A percentile compares a stretch with the other conserved stretches of the same genome.
Evolutionary conservation across 1,139 yeast genomes (phyloP).

Genomic region (Trichomonascaceae sp.): DNA sequence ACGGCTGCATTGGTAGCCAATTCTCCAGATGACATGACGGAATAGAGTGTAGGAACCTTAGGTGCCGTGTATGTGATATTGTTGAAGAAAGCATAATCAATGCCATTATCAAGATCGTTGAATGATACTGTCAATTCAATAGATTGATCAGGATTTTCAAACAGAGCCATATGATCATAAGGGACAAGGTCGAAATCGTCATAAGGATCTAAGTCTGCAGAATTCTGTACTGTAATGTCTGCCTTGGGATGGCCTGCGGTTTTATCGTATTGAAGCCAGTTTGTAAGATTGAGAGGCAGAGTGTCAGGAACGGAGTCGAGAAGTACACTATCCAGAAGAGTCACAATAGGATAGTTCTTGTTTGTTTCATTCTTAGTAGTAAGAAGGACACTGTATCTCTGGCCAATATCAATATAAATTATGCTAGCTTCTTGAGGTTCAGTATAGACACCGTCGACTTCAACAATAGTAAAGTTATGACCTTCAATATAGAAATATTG

Average conservation of each 20-base stretch:
- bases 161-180: constrained; percentile 42
- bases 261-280: constrained; percentile 55
- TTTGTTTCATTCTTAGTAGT: constrained; percentile 56
- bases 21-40: constrained; percentile 55
- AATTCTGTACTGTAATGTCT: constrained; percentile 32
- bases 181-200: constrained; percentile 65
- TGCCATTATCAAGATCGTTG: constrained; percentile 76
- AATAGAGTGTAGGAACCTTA: constrained; percentile 71
- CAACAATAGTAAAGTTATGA: constrained; percentile 74
- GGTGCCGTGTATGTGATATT: constrained; percentile 68
- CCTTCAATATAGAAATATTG: constrained; percentile 81
- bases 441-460: constrained; percentile 73
- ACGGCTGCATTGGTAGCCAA: constrained; percentile 43
- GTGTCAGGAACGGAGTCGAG: constrained; percentile 65
- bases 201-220: constrained; percentile 29
- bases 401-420: constrained; percentile 67
- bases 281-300: constrained; percentile 62
- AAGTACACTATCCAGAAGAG: constrained; percentile 70
- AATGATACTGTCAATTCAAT: constrained; percentile 62
- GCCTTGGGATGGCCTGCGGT: constrained; percentile 43
- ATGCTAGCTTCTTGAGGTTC: constrained; percentile 55
- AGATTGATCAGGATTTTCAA: constrained; percentile 61
- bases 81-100: constrained; percentile 87
- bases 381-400: constrained; percentile 67
- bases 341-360: constrained; percentile 69